These are phyloP conservation scores for Monilinia fructicola DNA, from an alignment of 2,329 filamentous ascomycete species.

Conservation along the genomic window DNA sequence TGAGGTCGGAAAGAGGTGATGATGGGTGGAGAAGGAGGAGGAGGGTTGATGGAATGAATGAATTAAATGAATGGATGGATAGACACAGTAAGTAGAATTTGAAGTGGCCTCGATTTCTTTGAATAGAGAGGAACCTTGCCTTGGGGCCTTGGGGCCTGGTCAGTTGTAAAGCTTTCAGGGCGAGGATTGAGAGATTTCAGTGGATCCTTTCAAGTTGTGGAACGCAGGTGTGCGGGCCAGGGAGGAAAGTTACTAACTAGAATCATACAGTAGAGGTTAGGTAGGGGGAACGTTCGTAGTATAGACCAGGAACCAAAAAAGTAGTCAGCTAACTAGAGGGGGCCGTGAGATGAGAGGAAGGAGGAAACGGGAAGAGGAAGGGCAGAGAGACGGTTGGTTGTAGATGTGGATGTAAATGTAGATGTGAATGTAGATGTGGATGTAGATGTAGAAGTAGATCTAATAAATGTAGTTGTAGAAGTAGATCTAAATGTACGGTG, in stretches of 20 bases:
- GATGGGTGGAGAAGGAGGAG: neutral
- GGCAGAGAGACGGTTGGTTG: neutral
- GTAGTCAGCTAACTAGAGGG: neutral
- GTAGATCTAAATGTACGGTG: neutral
- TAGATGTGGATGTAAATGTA: neutral
- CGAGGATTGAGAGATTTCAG: conserved; percentile 8
- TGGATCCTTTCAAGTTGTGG: conserved; percentile 11
- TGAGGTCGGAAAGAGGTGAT: conserved; percentile 10
- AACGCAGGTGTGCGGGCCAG: conserved; percentile 11
- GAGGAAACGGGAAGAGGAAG: neutral
- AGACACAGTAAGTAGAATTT: no score
- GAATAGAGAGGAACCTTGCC: neutral
- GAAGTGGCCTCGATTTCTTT: conserved; percentile 20
- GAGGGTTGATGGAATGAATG: conserved; percentile 18
- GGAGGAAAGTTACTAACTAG: neutral
- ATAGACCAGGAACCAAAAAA: conserved; percentile 15
- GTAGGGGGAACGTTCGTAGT: conserved; percentile 11
- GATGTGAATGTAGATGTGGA: no score
- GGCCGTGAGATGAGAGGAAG: conserved; percentile 5
- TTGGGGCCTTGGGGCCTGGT: conserved; percentile 24
- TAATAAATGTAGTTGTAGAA: no score
- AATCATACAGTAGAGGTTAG: conserved; percentile 7
- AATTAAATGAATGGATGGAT: neutral
- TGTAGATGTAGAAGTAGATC: no score
- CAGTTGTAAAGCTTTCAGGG: conserved; percentile 18